Evolutionary conservation across 306 rosid species (phyloP).

Genomic region (Prunus padus): DNA sequence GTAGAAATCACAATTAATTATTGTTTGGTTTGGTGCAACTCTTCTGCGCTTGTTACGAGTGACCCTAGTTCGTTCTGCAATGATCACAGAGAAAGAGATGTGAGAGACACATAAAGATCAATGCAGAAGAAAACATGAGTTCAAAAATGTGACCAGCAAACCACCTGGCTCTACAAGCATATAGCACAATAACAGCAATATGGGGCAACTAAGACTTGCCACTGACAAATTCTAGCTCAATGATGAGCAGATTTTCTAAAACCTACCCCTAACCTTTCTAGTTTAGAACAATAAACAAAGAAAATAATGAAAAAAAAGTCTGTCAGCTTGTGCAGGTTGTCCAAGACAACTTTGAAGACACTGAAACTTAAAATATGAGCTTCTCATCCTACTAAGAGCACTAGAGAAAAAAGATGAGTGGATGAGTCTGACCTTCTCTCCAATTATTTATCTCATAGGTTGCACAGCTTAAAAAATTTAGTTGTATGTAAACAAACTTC

Average conservation of each 20-base stretch:
- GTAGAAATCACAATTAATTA: conserved; percentile 52
- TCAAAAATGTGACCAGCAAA: neutral
- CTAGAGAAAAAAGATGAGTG: neutral
- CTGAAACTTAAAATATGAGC: neutral
- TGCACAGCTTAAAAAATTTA: neutral
- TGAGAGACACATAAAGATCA: neutral
- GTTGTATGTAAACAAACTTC: neutral
- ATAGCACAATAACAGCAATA: neutral
- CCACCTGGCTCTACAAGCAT: neutral
- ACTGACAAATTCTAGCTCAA: neutral
- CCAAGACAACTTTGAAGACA: conserved; percentile 6
- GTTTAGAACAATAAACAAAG: neutral
- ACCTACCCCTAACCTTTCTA: neutral
- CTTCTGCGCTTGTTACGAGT: conserved; percentile 61
- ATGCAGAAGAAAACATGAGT: neutral
- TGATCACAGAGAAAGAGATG: conserved; percentile 13
- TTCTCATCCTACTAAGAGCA: neutral
- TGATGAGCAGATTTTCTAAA: neutral
- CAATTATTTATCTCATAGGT: neutral
- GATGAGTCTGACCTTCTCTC: neutral
- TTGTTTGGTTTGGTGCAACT: conserved; percentile 34
- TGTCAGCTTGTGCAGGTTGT: neutral
- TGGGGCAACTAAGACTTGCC: neutral
- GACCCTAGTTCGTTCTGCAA: conserved; percentile 49
- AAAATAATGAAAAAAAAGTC: neutral